These are phyloP conservation scores for Trypanosoma cruzi DNA, from an alignment of 208 protist genomes.

Conservation along the genomic window DNA sequence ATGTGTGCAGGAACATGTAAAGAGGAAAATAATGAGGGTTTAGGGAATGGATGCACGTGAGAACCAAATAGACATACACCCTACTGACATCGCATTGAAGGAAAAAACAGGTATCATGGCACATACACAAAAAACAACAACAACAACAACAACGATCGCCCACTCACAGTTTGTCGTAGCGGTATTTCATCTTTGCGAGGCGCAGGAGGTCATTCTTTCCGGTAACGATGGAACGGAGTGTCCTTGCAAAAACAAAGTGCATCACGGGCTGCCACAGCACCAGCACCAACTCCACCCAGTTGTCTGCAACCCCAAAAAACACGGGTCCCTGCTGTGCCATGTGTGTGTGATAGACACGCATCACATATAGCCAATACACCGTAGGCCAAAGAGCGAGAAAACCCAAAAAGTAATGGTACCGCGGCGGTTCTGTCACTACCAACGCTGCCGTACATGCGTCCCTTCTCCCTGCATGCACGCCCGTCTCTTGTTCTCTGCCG, in stretches of 20 bases:
- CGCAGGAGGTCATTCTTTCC: slow-evolving; percentile 47
- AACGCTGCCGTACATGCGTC: not conserved
- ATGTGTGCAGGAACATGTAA: not conserved
- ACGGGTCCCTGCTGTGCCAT: slow-evolving; percentile 15
- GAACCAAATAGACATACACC: not conserved
- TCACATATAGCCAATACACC: slow-evolving; percentile 31
- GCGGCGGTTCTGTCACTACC: not conserved
- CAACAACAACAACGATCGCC: not conserved
- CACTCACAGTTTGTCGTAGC: slow-evolving; percentile 60
- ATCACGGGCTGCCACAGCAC: slow-evolving; percentile 77
- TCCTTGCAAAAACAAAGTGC: slow-evolving; percentile 45
- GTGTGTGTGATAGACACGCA: slow-evolving; percentile 27
- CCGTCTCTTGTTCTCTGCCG: not conserved
- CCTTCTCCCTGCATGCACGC: not conserved
- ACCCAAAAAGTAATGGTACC: slow-evolving; percentile 25
- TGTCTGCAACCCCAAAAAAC: slow-evolving; percentile 27
- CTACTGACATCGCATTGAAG: no score
- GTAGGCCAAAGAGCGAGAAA: slow-evolving; percentile 23
- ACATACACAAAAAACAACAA: not conserved
- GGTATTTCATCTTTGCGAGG: slow-evolving; percentile 65
- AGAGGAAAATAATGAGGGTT: not conserved
- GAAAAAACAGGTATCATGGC: slow-evolving; percentile 6
- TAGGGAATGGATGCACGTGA: not conserved
- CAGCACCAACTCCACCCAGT: slow-evolving; percentile 51
- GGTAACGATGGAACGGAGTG: slow-evolving; percentile 43